These are phyloP conservation scores for Malassezia obtusa DNA, from an alignment of 1,284 basidiomycete genomes.

Conservation along the genomic window DNA sequence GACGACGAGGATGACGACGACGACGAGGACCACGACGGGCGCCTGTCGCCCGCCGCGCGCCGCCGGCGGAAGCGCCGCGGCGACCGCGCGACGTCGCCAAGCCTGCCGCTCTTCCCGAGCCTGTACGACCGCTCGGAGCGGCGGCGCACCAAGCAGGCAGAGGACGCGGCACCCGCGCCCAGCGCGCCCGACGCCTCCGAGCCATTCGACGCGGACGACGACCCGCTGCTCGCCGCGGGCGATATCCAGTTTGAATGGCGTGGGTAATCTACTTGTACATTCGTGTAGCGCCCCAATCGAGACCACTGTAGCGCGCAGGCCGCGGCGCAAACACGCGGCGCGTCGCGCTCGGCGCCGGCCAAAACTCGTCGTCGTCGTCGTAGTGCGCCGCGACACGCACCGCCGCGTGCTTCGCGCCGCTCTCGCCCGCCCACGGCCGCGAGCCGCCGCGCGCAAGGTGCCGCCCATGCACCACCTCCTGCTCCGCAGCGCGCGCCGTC, in stretches of 20 bases:
- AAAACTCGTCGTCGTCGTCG: constrained; percentile 9
- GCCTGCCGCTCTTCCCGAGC: neutral
- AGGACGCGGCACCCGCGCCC: neutral
- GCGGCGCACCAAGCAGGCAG: neutral
- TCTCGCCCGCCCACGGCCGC: neutral
- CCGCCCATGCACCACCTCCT: constrained; percentile 32
- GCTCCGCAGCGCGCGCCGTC: constrained; percentile 39
- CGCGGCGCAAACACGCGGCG: neutral
- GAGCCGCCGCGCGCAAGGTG: neutral
- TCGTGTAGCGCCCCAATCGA: neutral
- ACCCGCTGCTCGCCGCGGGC: constrained; percentile 36
- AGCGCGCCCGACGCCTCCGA: constrained; percentile 17
- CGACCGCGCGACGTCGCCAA: neutral
- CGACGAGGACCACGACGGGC: constrained; percentile 19
- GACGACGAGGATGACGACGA: constrained; percentile 18
- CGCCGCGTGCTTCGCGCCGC: neutral
- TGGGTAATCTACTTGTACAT: constrained; percentile 9
- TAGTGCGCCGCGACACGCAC: neutral
- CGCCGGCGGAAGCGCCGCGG: constrained; percentile 12
- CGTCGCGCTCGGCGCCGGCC: constrained; percentile 14
- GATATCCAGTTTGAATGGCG: constrained; percentile 46
- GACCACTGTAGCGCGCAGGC: neutral
- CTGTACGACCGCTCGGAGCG: neutral
- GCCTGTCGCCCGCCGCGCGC: constrained; percentile 14
- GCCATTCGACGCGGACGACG: constrained; percentile 7